Evolutionary conservation across 1,284 basidiomycete genomes (phyloP), one percentile per base, ranked within the genome.

Genomic region (Cryptococcus floricola): DNA sequence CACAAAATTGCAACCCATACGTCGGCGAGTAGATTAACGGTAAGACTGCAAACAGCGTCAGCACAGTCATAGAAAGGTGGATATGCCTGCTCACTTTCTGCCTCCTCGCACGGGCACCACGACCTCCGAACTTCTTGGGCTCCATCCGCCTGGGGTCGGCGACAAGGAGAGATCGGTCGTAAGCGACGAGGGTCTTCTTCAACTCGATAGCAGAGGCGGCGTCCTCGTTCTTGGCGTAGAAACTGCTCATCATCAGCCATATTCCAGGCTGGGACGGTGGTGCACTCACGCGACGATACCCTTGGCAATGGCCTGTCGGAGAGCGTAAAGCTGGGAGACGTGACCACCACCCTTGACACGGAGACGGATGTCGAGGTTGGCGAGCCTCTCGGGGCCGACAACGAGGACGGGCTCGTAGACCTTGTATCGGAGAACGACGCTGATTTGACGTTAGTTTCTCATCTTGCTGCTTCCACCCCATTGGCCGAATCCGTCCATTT

Each of bases 281-380:
- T 39, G 10, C 13, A 70, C 72, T 67, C 64, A 98, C 54, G 95
- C 96, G 72, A 99, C 91, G 65, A 98, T 80, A 60, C 95, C 94
- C 83, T 97, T 98, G 71, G 92, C 89, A 71, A 99, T 96, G 50
- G 96, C 96, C 83, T 99, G 96, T 69, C 96, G 92, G 79, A 98
- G 92, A 66, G 96, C 96, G 81, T 98, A 99, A 66, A 98, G 85
- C 81, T 98, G 96, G 61, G 95, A 97, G 63, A 92, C 94, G 83
- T 98, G 95, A 80, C 96, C 96, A 86, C 96, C 96, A 81, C 96
- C 96, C 81, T 94, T 95, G 68, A 97, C 96, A 57, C 94, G 91
- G 59, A 98, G 90, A 69, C 95, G 91, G 80, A 99, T 94, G 82
- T 99, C 95, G 72, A 98, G 83, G 66, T 82, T 81, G 60, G 83